Conservation (phyloP, 768 basidiomycete species). For the Pisolithus sp. region DNA sequence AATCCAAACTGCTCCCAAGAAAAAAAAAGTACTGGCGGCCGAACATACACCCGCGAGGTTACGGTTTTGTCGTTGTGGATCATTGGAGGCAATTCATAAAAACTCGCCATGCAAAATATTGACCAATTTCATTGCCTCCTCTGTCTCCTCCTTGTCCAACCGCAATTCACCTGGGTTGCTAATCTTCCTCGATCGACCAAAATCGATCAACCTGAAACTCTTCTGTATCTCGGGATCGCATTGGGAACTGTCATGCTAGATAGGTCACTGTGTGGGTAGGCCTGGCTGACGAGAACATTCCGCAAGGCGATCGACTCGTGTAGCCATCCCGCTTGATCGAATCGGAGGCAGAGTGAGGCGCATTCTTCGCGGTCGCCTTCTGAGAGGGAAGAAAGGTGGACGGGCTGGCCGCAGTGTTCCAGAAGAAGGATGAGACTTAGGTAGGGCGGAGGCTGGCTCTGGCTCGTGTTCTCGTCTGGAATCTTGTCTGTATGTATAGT, state of each 20-base stretch:
- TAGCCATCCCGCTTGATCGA: slow-evolving; percentile 32
- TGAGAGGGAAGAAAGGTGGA: slow-evolving; percentile 23
- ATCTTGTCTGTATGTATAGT: no score
- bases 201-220: slow-evolving; percentile 47
- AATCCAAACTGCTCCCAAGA: no score
- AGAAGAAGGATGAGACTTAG: slow-evolving; percentile 40
- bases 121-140: no score
- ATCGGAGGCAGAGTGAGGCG: slow-evolving; percentile 32
- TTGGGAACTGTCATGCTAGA: background rate
- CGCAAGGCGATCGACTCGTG: slow-evolving; percentile 38
- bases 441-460: slow-evolving; percentile 7
- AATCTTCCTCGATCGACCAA: slow-evolving; percentile 32
- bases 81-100: no score
- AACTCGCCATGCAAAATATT: no score
- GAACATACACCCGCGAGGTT: no score
- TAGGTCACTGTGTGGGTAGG: slow-evolving; percentile 26
- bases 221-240: background rate
- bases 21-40: no score
- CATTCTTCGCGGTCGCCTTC: slow-evolving; percentile 38
- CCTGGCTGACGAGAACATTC: slow-evolving; percentile 42
- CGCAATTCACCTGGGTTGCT: no score
- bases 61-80: no score
- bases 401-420: slow-evolving; percentile 40
- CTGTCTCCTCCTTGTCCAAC: no score
- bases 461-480: no score